Base-by-base conservation (phyloP, 2,329 filamentous ascomycete species). In the Aureobasidium melanogenum region DNA sequence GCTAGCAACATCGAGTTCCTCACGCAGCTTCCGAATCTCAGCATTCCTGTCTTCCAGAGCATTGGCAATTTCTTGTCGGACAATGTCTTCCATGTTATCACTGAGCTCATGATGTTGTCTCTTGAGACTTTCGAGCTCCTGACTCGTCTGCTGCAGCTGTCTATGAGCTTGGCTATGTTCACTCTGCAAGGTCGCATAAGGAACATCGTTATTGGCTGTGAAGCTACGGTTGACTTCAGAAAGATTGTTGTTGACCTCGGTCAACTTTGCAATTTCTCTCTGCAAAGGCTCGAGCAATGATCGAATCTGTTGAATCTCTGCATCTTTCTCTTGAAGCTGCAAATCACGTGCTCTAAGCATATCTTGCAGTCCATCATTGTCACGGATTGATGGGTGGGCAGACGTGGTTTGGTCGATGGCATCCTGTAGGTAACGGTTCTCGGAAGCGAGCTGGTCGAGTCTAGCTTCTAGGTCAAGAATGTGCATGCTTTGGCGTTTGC, bases 401-500 rank as follows among this genome's bases (percentile, higher is more conserved):
- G 48, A 54, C 32, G 61, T 63, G 30, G 60, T 63, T 38, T 51
- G 52, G n/a, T 36, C 58, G 63, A 63, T 64, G 9, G 89, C 87
- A 52, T 92, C 87, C 67, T 84, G 81, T 30, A 99, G 84, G 64
- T 85, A 78, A 61, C 87, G 86, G 71, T 97, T 97, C 73, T 99
- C 93, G 24, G 87, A 85, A 43, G 88, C 80, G 66, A 99, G 81
- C 74, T 93, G 88, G 68, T 97, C 91, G 68, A 99, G 83, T 69
- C 84, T 85, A 63, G 84, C 81, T 79, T 97, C 91, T 71, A 99
- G 86, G 69, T 99, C 93, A 71, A 83, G 77, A 64, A 97, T 86
- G 77, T 97, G 93, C 87, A 97, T 93, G 81, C 93, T 97, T 76
- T 96, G 94, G 72, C 93, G 89, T 72, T 93, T 92, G 69, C 93